These are phyloP conservation scores for Aaosphaeria arxii DNA, from an alignment of 2,329 filamentous ascomycete genomes.

Conservation along the genomic window DNA sequence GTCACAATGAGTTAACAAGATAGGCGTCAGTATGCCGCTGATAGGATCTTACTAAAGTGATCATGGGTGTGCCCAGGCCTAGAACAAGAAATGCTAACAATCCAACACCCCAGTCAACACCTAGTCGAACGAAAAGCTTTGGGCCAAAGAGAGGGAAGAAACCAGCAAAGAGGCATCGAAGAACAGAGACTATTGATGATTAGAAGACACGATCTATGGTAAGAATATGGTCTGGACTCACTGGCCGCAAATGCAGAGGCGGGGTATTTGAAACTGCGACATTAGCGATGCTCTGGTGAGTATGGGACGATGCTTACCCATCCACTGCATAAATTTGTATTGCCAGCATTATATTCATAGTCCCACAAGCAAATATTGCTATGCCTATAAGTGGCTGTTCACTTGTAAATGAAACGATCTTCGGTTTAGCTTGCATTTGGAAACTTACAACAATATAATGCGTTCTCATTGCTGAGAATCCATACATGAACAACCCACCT, in stretches of 20 bases:
- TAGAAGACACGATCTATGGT: not conserved
- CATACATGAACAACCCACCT: conserved; percentile 12
- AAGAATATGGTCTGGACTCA: not conserved
- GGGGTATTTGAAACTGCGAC: conserved; percentile 7
- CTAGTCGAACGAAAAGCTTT: conserved; percentile 7
- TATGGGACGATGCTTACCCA: not conserved
- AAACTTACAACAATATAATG: conserved; percentile 10
- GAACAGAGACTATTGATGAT: conserved; percentile 4
- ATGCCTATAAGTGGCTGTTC: conserved; percentile 6
- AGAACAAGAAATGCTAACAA: conserved; percentile 11
- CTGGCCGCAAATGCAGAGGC: conserved; percentile 10
- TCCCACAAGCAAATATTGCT: conserved; percentile 5
- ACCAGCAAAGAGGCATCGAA: conserved; percentile 9
- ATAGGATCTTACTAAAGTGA: conserved; percentile 5
- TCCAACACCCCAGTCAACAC: conserved; percentile 12
- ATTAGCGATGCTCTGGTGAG: too few species aligned
- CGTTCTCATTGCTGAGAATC: conserved; percentile 7
- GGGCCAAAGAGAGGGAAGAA: conserved; percentile 10
- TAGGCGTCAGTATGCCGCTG: not conserved
- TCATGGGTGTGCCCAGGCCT: conserved; percentile 8
- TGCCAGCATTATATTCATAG: conserved; percentile 10
- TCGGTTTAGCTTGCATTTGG: not conserved
- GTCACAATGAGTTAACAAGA: not conserved
- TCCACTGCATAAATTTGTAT: conserved; percentile 10
- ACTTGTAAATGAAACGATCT: not conserved